Conservation (phyloP, 495 filamentous ascomycete genomes). For the Ramalina intermedia region DNA sequence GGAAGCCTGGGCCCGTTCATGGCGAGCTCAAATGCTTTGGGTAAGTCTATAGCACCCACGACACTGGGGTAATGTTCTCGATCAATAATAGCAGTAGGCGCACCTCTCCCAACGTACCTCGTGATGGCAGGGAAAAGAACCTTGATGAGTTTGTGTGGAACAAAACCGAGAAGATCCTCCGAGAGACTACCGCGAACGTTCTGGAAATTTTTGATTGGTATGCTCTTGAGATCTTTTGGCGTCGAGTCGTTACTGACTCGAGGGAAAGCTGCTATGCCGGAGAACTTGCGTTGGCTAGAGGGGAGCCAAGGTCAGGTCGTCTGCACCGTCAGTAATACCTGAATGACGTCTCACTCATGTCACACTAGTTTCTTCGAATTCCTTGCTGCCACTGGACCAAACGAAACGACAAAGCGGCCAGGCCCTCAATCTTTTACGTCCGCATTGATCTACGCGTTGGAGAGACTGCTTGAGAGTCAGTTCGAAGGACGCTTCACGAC, state of each 20-base stretch:
- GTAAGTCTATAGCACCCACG: not conserved
- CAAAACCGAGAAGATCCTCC: too few species aligned
- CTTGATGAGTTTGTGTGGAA: too few species aligned
- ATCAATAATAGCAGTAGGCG: constrained; percentile 7
- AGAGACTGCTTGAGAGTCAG: not conserved
- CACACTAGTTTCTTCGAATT: constrained; percentile 8
- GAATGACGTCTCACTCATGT: not conserved
- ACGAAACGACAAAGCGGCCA: not conserved
- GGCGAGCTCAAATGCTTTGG: constrained; percentile 10
- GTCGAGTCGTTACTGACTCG: not conserved
- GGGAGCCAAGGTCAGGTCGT: constrained; percentile 1
- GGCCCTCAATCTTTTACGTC: constrained; percentile 11
- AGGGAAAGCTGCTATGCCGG: constrained; percentile 11
- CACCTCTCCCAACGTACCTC: not conserved
- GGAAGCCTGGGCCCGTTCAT: constrained; percentile 2
- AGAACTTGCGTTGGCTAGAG: too few species aligned
- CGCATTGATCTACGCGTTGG: constrained; percentile 9
- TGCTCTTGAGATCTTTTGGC: not conserved
- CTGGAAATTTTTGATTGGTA: constrained; percentile 22
- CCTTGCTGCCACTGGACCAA: constrained; percentile 9
- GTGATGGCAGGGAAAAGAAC: too few species aligned
- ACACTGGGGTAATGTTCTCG: not conserved
- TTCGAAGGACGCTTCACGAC: constrained; percentile 9
- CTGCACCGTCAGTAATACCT: not conserved
- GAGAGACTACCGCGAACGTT: constrained; percentile 4